Percentiles rank a stretch among this genome's conserved stretches.
Evolutionary conservation across 1,284 basidiomycete genomes (phyloP).

Genomic region (Phylloboletellus chloephorus): DNA sequence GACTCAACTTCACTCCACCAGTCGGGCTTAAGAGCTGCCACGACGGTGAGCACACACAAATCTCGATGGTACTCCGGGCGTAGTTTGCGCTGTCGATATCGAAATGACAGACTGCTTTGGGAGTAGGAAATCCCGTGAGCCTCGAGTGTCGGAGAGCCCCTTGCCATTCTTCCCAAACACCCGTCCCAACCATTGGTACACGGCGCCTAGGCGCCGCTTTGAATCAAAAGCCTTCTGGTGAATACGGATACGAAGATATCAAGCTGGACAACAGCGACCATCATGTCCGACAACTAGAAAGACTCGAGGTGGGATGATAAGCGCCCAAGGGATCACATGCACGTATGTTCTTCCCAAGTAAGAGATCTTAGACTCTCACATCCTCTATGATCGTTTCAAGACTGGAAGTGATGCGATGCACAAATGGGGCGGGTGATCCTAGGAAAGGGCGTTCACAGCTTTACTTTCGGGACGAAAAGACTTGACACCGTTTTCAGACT

Average conservation of each 20-base stretch:
- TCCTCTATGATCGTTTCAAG: not conserved
- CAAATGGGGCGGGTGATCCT: not conserved
- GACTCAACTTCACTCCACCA: conserved; percentile 52
- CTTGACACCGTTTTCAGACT: conserved; percentile 38
- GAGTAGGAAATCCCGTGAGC: conserved; percentile 40
- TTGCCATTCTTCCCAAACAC: conserved; percentile 7
- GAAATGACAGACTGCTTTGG: conserved; percentile 39
- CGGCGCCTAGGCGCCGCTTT: not conserved
- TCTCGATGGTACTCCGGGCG: conserved; percentile 46
- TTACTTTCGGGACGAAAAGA: conserved; percentile 36
- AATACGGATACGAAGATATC: conserved; percentile 1
- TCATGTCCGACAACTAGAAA: conserved; percentile 6
- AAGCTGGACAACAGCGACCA: conserved; percentile 5
- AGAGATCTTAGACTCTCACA: not conserved
- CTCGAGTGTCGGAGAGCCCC: conserved; percentile 30
- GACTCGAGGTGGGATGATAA: not conserved
- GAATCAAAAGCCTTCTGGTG: conserved; percentile 6
- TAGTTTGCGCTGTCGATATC: conserved; percentile 38
- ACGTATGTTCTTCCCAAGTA: not conserved
- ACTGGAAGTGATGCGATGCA: not conserved
- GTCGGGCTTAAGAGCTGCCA: conserved; percentile 42
- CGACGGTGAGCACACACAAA: conserved; percentile 38
- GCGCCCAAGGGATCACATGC: conserved; percentile 1
- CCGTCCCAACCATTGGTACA: conserved; percentile 12
- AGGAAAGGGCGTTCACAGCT: conserved; percentile 35